A percentile compares a stretch with the other conserved stretches of the same genome.
Conservation (phyloP, 768 basidiomycete genomes). For the Asterophora lycoperdoides region DNA sequence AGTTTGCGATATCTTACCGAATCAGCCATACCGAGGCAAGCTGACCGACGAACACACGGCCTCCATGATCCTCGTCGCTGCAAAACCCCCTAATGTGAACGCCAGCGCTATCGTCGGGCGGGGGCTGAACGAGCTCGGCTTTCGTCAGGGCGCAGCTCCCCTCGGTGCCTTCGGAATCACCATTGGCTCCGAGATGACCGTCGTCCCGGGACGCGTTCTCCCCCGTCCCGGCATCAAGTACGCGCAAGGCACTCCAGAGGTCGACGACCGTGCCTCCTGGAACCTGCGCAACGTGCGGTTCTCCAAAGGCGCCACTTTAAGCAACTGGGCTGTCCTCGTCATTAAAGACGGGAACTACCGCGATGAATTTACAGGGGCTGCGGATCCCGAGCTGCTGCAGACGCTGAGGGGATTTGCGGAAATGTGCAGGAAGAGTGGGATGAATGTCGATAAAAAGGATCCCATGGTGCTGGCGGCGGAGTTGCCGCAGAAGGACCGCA, state of each 20-base stretch:
- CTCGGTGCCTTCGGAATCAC: conserved; percentile 58
- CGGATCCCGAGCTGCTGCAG: conserved; percentile 49
- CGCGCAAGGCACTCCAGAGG: conserved; percentile 35
- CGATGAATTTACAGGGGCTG: conserved; percentile 54
- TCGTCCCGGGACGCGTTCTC: conserved; percentile 68
- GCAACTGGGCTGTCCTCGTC: conserved; percentile 65
- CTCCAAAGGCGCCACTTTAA: conserved; percentile 48
- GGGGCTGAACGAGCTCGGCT: conserved; percentile 62
- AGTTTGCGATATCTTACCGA: conserved; percentile 64
- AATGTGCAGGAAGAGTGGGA: conserved; percentile 65
- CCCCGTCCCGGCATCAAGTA: conserved; percentile 60
- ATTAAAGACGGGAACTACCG: conserved; percentile 52
- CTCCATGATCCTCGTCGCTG: conserved; percentile 67
- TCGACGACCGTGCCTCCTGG: conserved; percentile 74
- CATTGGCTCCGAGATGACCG: conserved; percentile 59
- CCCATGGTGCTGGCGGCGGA: conserved; percentile 37
- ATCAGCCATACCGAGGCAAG: conserved; percentile 67
- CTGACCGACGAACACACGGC: conserved; percentile 68
- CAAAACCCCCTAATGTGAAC: conserved; percentile 68
- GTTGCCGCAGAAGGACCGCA: conserved; percentile 47
- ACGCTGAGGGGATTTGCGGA: conserved; percentile 49
- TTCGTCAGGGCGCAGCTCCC: conserved; percentile 34
- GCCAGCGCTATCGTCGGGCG: conserved; percentile 54
- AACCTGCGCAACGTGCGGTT: conserved; percentile 69
- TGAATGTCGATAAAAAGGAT: conserved; percentile 38